phyloP scores from a whole-genome alignment of 2,329 filamentous ascomycete species.

The Ophiostoma piceae region DNA sequence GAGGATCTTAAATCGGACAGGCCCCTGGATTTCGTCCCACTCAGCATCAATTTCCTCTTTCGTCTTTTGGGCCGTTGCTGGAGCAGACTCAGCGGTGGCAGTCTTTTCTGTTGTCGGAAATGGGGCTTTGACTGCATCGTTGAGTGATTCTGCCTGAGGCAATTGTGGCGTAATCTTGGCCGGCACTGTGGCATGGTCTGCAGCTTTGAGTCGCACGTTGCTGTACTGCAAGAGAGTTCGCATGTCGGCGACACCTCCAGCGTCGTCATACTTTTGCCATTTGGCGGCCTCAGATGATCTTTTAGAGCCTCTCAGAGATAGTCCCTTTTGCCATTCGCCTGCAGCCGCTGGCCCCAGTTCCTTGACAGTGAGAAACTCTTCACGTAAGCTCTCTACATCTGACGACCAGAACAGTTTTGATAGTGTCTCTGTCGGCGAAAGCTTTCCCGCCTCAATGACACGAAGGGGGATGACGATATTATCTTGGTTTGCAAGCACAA shows the following conservation, averaged over 20 bases:
- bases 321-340: conserved; percentile 75
- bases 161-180: background rate
- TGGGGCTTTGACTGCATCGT: background rate
- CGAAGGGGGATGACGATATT: conserved; percentile 55
- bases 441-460: conserved; percentile 47
- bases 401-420: conserved; percentile 61
- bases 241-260: conserved; percentile 41
- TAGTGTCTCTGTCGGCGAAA: conserved; percentile 46
- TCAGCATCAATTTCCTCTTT: conserved; percentile 44
- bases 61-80: background rate
- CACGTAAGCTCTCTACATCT: conserved; percentile 58
- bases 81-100: background rate
- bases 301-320: conserved; percentile 58
- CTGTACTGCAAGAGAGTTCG: conserved; percentile 33
- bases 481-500: conserved; percentile 58
- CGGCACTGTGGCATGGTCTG: background rate
- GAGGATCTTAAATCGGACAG: conserved; percentile 60
- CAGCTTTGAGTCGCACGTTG: background rate
- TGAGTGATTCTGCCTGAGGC: background rate
- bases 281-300: conserved; percentile 56
- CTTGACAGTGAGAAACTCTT: conserved; percentile 59
- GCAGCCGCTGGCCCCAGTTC: conserved; percentile 61
- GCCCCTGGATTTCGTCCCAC: conserved; percentile 66
- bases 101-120: background rate
- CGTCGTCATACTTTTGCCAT: conserved; percentile 68